Conservation (phyloP, 345 rosid species). For the Gossypium raimondii region DNA sequence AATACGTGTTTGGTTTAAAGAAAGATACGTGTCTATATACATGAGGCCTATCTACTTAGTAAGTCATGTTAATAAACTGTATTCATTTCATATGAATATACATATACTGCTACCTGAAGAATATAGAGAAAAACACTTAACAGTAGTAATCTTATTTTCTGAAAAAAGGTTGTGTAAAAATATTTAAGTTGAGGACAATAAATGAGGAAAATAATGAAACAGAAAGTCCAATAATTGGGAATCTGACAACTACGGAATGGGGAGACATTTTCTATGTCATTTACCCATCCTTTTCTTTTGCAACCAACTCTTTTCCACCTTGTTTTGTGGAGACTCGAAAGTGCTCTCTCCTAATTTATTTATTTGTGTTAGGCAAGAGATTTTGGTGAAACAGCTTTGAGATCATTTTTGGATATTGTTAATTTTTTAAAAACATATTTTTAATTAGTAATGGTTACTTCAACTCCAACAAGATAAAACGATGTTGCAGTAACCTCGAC, state of each 20-base stretch:
- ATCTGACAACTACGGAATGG: conserved; percentile 5
- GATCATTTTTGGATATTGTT: background rate
- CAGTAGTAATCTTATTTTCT: no score
- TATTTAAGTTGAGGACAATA: background rate
- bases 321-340: conserved; percentile 6
- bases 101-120: no score
- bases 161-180: background rate
- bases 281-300: background rate
- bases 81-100: no score
- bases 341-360: background rate
- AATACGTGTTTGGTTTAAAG: no score
- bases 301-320: background rate
- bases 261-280: background rate
- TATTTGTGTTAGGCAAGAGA: no score
- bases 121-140: no score
- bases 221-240: conserved; percentile 5
- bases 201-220: background rate
- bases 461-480: no score
- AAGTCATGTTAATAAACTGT: fast-evolving
- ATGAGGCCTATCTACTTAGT: no score
- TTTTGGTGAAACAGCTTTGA: background rate
- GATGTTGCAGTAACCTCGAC: no score
- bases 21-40: fast-evolving
- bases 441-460: no score
- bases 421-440: no score